phyloP scores from a whole-genome alignment of 805 yeast genomes.

The Metschnikowia santaceciliae region DNA sequence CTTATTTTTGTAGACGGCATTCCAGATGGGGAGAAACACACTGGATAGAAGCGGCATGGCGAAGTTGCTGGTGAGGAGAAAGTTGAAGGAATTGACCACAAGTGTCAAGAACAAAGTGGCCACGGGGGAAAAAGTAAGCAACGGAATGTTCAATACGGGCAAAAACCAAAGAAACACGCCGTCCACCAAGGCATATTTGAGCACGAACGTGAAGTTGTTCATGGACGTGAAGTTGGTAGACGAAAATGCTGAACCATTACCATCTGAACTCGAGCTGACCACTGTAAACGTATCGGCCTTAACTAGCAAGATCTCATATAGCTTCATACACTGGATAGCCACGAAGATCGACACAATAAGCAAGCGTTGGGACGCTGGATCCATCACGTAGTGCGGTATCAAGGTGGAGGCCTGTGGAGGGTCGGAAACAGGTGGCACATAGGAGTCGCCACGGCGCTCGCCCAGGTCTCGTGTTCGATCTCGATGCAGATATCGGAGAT shows the following conservation, averaged over 20 bases:
- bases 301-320: slow-evolving; percentile 63
- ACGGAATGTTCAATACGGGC: slow-evolving; percentile 74
- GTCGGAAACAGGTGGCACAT: not conserved
- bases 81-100: slow-evolving; percentile 45
- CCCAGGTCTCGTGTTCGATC: slow-evolving; percentile 1
- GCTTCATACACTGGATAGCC: slow-evolving; percentile 80
- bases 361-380: slow-evolving; percentile 72
- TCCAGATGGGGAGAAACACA: slow-evolving; percentile 41
- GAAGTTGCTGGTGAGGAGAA: slow-evolving; percentile 50
- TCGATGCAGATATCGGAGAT: slow-evolving; percentile 3
- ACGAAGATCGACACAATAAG: slow-evolving; percentile 63
- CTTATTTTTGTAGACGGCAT: slow-evolving; percentile 34
- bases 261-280: not conserved
- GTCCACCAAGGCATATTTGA: slow-evolving; percentile 73
- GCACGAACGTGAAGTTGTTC: slow-evolving; percentile 54
- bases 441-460: slow-evolving; percentile 1
- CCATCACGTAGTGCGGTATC: slow-evolving; percentile 64
- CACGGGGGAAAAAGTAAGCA: slow-evolving; percentile 60
- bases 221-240: slow-evolving; percentile 42
- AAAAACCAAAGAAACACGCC: slow-evolving; percentile 64
- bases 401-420: slow-evolving; percentile 20
- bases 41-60: slow-evolving; percentile 44
- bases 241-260: slow-evolving; percentile 19
- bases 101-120: slow-evolving; percentile 48
- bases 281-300: slow-evolving; percentile 37